Conservation (phyloP, 23 red algal species). For the Gracilaria domingensis region DNA sequence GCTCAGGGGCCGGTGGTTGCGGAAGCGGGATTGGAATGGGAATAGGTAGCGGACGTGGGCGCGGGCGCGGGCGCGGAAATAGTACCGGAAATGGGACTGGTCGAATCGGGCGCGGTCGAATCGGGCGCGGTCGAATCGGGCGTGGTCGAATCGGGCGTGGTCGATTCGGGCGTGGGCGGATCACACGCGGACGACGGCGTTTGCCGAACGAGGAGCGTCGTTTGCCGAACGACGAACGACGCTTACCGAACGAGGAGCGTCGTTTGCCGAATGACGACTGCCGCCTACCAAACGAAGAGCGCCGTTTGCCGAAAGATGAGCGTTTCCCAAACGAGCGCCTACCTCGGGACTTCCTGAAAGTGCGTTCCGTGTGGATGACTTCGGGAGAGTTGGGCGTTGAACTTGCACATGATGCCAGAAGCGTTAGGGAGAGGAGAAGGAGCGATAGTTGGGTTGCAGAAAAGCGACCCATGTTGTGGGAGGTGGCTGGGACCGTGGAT, state of each 20-base stretch:
- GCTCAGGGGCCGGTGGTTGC: not conserved
- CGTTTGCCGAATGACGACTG: no score
- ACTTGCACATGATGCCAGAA: not conserved
- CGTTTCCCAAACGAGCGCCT: not conserved
- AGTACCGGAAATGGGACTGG: not conserved
- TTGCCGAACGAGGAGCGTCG: no score
- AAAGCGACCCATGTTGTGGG: not conserved
- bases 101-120: constrained; percentile 3
- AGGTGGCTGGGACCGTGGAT: not conserved
- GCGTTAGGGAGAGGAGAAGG: not conserved
- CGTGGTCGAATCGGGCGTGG: constrained; percentile 9
- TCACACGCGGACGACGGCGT: not conserved
- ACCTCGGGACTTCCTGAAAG: constrained; percentile 9
- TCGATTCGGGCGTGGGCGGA: not conserved
- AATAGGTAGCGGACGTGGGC: not conserved
- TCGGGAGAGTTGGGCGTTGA: not conserved
- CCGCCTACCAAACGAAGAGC: not conserved
- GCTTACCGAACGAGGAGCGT: not conserved
- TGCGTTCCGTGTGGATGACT: not conserved
- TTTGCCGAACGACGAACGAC: not conserved
- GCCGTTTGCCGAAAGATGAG: not conserved
- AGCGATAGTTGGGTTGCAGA: not conserved
- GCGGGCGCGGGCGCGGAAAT: no score
- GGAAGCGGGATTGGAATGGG: constrained; percentile 2
- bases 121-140: not conserved